Evolutionary conservation across 2,329 filamentous ascomycete species (phyloP), one percentile per base, ranked within the genome.

Genomic region (Lasiodiplodia sp.): DNA sequence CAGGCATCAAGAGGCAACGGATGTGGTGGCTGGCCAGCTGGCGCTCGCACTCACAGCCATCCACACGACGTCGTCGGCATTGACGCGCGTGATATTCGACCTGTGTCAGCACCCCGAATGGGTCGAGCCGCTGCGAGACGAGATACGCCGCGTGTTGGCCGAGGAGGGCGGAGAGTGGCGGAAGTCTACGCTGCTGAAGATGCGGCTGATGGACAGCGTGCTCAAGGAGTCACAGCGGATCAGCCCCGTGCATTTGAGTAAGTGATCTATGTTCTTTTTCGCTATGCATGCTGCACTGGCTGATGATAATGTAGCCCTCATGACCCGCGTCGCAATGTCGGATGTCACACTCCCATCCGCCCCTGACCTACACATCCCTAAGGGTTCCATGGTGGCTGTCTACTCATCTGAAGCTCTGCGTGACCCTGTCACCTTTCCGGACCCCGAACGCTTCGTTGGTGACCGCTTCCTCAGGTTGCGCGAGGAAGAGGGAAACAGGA

Each of bases 191-290:
- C 28, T 68, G 21, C 4, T n/a, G 16, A 34, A n/a, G 37, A 16
- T 68, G 44, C 14, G 18, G 31, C 25, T 49, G 25, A 51, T 70
- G 37, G 69, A 70, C 57, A 38, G 37, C 31, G 60, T 68, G 44
- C 31, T 70, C 12, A 70, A 70, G 52, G 69, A 70, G 40, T 68
- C 66, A 21, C 69, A 70, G 37, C 66, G 69, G 2, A 31, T 60
- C 4, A 68, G 53, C 31, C 69, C 69, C 14, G 56, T 51, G 2
- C 55, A 55, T 31, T 44, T 63, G 18, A 47, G 68, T 69, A 14
- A 52, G 62, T 58, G 2, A 3, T n/a, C 3, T 1, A 18, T 23
- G 4, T 16, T 31, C 37, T 14, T 14, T 7, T 47, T 21, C 23
- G 8, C 7, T 34, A 34, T 0, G 8, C 7, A 8, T 34, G 31